Evolutionary conservation across 352 stramenopile species (phyloP), one percentile per base, ranked within the genome.

Genomic region (Synura sp.): DNA sequence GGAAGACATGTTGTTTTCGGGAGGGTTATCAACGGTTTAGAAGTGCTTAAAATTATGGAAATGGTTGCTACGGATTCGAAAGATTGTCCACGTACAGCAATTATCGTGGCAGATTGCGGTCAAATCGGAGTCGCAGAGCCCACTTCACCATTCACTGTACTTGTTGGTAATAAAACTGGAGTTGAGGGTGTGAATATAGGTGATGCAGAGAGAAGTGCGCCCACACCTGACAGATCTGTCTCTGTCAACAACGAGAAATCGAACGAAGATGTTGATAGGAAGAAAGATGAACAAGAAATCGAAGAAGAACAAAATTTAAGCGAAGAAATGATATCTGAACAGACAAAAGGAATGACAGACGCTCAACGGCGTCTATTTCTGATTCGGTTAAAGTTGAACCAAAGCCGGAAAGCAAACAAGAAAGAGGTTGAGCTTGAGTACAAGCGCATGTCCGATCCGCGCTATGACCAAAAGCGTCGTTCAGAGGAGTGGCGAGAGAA

Each of bases 1-100:
- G 96, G 96, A 81, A 98, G 98, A 75, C 96, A 99, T 86, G 90
- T 90, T 3, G 53, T 69, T 9, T 69, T 69, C n/a, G 53, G 53
- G 15, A 69, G n/a, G n/a, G 53, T 69, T 29, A 15, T 69, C 7
- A 22, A 9, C 15, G 53, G 53, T 34, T 22, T 69, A n/a, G 53
- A 69, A 15, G 53, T 69, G n/a, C 9, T 69, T 9, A 29, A 69
- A 34, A 15, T 69, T 15, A 34, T 69, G 53, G 22, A 69, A 34
- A 69, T 44, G 38, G 38, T 44, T 17, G 38, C 38, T 44, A 44
- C 38, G 19, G 38, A 44, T 44, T 9, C 38, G 19, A 44, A 44
- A 9, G 38, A 44, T 19, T 44, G 12, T 1, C 34, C 35, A 2
- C 3, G n/a, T 38, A 15, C 33, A 25, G 5, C 35, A 3, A 38